Evolutionary conservation across 768 basidiomycete species (phyloP).

Genomic region (Cystofilobasidium capitatum): DNA sequence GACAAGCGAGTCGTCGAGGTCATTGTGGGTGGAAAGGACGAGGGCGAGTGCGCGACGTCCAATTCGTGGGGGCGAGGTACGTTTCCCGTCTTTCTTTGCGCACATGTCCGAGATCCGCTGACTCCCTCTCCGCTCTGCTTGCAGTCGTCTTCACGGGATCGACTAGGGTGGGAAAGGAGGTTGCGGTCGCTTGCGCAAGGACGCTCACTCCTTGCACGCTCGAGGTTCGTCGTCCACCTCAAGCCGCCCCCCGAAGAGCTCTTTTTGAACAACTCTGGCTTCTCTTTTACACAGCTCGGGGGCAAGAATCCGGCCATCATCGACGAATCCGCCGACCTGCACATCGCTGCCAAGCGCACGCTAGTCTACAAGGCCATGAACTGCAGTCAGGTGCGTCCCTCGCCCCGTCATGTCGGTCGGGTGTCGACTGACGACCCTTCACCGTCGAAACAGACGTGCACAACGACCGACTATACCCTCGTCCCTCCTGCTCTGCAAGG

Average conservation of each 20-base stretch:
- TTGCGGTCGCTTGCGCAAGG: conserved; percentile 38
- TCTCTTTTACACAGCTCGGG: conserved; percentile 32
- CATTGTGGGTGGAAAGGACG: conserved; percentile 21
- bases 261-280: too few relatives aligned
- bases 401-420: background rate
- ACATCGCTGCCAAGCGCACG: conserved; percentile 34
- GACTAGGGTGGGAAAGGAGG: conserved; percentile 34
- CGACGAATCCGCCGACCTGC: conserved; percentile 32
- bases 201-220: conserved; percentile 38
- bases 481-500: conserved; percentile 1
- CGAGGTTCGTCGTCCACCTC: conserved; percentile 32
- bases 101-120: background rate
- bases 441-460: background rate
- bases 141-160: conserved; percentile 40
- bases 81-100: background rate
- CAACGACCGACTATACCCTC: conserved; percentile 7
- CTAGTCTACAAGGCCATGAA: conserved; percentile 27
- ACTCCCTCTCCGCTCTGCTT: background rate
- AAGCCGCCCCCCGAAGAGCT: background rate
- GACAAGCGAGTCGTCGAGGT: conserved; percentile 16
- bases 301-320: conserved; percentile 40
- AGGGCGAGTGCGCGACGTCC: conserved; percentile 29
- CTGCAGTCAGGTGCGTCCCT: background rate
- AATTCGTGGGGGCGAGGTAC: conserved; percentile 35
- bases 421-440: background rate